Evolutionary conservation across 129 eudicot genomes (phyloP), one percentile per base, ranked within the genome.

Genomic region (Deinandra increscens): DNA sequence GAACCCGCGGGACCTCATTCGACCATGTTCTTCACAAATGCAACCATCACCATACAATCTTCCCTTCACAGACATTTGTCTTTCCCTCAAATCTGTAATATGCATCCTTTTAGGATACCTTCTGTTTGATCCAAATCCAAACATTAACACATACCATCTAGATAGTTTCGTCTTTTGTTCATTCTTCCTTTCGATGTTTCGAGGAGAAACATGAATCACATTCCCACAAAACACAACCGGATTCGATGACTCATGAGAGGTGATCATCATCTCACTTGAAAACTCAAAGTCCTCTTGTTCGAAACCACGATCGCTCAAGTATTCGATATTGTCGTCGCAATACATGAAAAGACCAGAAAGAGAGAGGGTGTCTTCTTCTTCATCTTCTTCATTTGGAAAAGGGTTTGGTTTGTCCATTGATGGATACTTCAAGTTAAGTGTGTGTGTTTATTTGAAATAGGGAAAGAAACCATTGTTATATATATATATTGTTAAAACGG

Each of bases 141-240:
- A 76, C 75, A 77, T 23, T 50, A 76, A 72, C 58, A 79, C 71
- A 64, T 59, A 76, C 87, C 85, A 84, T 26, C 79, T 70, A 1
- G 84, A 64, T n/a, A n/a, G n/a, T 75, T 78, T 86, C 9, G 60
- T 68, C 17, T 82, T 14, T 34, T n/a, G 11, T 3, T 26, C 1
- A 3, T 1, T 9, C 0, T 45, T 41, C 62, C 53, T 71, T 44
- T 73, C 68, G 6, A 31, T 13, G 19, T 39, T 71, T 29, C 34
- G 29, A 2, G 58, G 43, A 39, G 76, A 66, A 58, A 58, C 41
- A 1, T 18, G 75, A 66, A 85, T 74, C 66, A 82, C 22, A 26
- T 85, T 85, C 7, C 91, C 91, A 54, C 91, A 85, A 63, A 85
- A 85, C 8, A 85, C 60, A 48, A 85, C 71, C 26, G 69, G 78